Conservation (phyloP, 306 rosid genomes). For the Parietaria judaica region DNA sequence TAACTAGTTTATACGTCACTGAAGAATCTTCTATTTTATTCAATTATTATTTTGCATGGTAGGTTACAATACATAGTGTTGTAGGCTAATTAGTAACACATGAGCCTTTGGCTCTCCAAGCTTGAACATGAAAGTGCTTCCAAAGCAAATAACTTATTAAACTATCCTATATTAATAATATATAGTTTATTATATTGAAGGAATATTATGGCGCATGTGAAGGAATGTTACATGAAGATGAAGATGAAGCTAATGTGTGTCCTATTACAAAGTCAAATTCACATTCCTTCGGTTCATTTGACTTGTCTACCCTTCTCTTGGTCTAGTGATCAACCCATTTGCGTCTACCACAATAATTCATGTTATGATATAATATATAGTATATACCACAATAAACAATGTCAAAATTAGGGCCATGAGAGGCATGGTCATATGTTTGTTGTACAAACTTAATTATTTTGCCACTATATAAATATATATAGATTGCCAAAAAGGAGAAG, state of each 20-base stretch:
- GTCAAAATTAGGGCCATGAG: background rate
- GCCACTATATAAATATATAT: background rate
- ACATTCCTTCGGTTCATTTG: conserved; percentile 6
- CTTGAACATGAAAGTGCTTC: background rate
- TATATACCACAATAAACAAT: no score
- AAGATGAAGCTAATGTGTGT: background rate
- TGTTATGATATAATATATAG: no score
- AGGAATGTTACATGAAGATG: background rate
- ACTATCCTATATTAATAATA: background rate
- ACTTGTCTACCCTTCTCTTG: background rate
- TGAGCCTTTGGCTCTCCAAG: no score
- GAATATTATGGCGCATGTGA: background rate
- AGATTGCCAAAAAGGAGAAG: background rate
- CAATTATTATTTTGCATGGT: background rate
- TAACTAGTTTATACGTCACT: no score
- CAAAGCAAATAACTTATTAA: conserved; percentile 1
- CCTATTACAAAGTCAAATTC: conserved; percentile 24
- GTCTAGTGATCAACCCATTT: background rate
- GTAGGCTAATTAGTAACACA: background rate
- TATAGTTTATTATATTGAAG: background rate
- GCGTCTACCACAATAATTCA: background rate
- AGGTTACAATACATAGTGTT: background rate
- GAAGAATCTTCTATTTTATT: no score
- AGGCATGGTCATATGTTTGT: background rate
- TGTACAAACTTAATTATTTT: background rate